A percentile compares a stretch with the other conserved stretches of the same genome.
phyloP scores from a whole-genome alignment of 495 filamentous ascomycete species.

The Daldinia concentrica region DNA sequence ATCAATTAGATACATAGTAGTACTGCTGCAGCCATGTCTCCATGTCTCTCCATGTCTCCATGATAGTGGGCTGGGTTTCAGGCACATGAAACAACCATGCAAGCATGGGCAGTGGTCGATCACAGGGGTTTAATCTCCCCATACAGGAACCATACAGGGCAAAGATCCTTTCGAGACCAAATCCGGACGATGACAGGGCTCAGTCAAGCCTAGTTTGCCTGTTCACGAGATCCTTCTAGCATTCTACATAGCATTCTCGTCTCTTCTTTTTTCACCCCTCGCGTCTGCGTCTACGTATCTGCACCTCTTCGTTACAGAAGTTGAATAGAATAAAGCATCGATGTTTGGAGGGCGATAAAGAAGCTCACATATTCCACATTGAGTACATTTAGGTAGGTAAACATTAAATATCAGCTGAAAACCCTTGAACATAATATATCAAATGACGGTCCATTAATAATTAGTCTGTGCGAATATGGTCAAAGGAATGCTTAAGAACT shows the following conservation, averaged over 20 bases:
- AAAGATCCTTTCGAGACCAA: conserved; percentile 30
- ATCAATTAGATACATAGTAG: no score
- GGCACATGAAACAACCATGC: conserved; percentile 42
- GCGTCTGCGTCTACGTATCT: conserved; percentile 1
- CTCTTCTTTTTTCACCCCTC: background rate
- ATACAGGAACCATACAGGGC: conserved; percentile 11
- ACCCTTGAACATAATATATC: no score
- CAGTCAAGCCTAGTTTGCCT: conserved; percentile 11
- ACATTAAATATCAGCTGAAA: no score
- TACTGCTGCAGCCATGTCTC: conserved; percentile 24
- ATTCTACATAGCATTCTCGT: conserved; percentile 8
- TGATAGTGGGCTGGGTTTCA: conserved; percentile 41
- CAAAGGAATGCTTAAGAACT: background rate
- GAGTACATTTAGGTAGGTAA: no score
- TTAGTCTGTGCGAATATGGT: background rate
- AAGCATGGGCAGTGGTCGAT: conserved; percentile 38
- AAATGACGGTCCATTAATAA: no score
- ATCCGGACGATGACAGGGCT: conserved; percentile 27
- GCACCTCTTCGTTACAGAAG: background rate
- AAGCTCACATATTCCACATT: no score
- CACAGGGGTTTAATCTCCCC: conserved; percentile 36
- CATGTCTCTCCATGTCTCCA: conserved; percentile 10
- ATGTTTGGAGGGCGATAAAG: no score
- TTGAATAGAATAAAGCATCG: background rate
- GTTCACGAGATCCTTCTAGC: conserved; percentile 27